Evolutionary conservation across 2,329 filamentous ascomycete species (phyloP).

Genomic region (Diplodia corticola): DNA sequence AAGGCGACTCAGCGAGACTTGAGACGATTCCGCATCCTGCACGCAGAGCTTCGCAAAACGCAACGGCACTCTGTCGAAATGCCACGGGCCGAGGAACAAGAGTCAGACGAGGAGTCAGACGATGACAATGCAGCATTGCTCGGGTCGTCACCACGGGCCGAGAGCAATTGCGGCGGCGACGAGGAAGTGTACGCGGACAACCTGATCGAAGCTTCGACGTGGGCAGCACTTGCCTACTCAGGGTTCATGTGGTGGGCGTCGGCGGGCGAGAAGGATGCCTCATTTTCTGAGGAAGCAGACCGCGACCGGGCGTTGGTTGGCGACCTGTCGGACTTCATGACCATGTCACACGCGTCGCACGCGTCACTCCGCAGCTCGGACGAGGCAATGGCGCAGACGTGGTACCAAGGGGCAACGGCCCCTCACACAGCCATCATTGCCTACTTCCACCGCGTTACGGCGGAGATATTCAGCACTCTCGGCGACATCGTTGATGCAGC

Average conservation of each 20-base stretch:
- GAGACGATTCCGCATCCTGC: constrained; percentile 60
- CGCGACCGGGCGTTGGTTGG: constrained; percentile 48
- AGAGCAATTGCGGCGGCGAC: constrained; percentile 16
- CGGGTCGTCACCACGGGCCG: background rate
- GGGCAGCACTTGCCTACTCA: constrained; percentile 74
- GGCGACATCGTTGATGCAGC: constrained; percentile 59
- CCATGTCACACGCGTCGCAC: background rate
- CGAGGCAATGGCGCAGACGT: constrained; percentile 45
- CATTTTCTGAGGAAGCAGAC: constrained; percentile 56
- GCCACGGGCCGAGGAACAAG: constrained; percentile 28
- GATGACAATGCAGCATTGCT: constrained; percentile 38
- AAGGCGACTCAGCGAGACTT: constrained; percentile 90
- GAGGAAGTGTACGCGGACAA: constrained; percentile 32
- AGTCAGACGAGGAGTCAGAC: constrained; percentile 36
- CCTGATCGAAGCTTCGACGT: constrained; percentile 58
- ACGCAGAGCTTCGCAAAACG: constrained; percentile 39
- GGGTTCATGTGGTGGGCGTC: constrained; percentile 92
- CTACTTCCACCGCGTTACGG: constrained; percentile 78
- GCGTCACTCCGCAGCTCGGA: constrained; percentile 44
- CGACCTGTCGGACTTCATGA: constrained; percentile 40
- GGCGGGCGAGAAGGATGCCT: constrained; percentile 68
- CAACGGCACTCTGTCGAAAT: constrained; percentile 30
- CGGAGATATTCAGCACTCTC: constrained; percentile 62
- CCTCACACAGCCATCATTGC: constrained; percentile 73
- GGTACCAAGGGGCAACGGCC: constrained; percentile 28